Evolutionary conservation across 192 early-diverging fungal species (phyloP).

Genomic region (Coemansia aciculifera): DNA sequence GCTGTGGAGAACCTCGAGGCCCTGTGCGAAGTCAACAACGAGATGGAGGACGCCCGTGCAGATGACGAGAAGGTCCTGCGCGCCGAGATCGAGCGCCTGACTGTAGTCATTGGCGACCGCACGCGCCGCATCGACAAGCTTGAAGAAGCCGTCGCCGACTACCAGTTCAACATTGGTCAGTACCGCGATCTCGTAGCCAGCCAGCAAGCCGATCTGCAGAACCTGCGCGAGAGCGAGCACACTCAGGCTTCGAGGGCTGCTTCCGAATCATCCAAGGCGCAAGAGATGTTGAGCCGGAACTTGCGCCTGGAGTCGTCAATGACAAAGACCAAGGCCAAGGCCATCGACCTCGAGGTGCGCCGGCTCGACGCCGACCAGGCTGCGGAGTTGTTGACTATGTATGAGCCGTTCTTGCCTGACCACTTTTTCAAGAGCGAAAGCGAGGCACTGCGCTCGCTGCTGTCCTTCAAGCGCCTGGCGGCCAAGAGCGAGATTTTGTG

Average conservation of each 20-base stretch:
- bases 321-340: constrained; percentile 82
- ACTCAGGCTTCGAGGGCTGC: constrained; percentile 60
- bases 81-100: constrained; percentile 75
- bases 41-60: constrained; percentile 90
- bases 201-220: constrained; percentile 75
- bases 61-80: constrained; percentile 84
- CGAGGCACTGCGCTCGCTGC: constrained; percentile 69
- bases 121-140: constrained; percentile 59
- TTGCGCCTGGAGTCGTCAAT: constrained; percentile 77
- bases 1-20: constrained; percentile 86
- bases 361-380: constrained; percentile 86
- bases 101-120: constrained; percentile 65
- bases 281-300: constrained; percentile 79
- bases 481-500: constrained; percentile 81
- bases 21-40: constrained; percentile 86
- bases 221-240: constrained; percentile 67
- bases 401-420: constrained; percentile 80
- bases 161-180: constrained; percentile 80
- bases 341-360: constrained; percentile 87
- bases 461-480: constrained; percentile 77
- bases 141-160: constrained; percentile 83
- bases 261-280: constrained; percentile 66
- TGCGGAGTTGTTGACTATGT: constrained; percentile 59
- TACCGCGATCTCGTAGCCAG: constrained; percentile 81
- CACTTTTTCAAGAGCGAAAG: constrained; percentile 80